These are phyloP conservation scores for Hypoxylon sp. DNA, from an alignment of 2,329 filamentous ascomycete species.

Conservation along the genomic window DNA sequence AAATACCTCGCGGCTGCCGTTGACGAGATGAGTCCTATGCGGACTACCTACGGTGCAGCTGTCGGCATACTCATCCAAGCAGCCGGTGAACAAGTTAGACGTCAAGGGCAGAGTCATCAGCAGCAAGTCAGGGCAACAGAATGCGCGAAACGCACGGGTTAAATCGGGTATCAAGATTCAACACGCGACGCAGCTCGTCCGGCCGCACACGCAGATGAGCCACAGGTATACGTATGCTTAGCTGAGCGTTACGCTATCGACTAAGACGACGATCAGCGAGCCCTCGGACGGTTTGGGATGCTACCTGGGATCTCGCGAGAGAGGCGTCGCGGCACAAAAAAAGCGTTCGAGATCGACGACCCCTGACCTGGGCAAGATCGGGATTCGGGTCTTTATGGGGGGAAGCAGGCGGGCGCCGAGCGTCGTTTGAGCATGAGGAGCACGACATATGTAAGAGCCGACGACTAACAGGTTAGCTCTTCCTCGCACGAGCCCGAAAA, in stretches of 20 bases:
- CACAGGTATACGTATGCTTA: conserved; percentile 41
- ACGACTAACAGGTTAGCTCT: too few species aligned
- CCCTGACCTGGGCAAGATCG: conserved; percentile 40
- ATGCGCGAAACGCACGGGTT: conserved; percentile 47
- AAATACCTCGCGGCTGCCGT: conserved; percentile 43
- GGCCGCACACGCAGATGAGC: conserved; percentile 40
- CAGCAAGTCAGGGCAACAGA: conserved; percentile 39
- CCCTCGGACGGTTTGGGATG: conserved; percentile 35
- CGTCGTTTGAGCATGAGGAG: too few species aligned
- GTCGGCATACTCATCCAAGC: conserved; percentile 41
- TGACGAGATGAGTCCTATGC: conserved; percentile 45
- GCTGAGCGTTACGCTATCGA: conserved; percentile 47
- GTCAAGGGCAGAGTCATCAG: conserved; percentile 41
- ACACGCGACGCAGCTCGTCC: conserved; percentile 44
- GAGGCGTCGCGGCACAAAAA: conserved; percentile 42
- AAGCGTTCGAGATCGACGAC: conserved; percentile 44
- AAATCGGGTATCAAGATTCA: conserved; percentile 48
- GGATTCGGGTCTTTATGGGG: conserved; percentile 34
- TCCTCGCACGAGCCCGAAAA: conserved; percentile 46
- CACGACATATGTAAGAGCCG: conserved; percentile 47
- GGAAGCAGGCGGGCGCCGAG: conserved; percentile 36
- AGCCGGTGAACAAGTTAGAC: conserved; percentile 43
- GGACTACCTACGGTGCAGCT: conserved; percentile 44
- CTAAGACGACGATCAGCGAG: conserved; percentile 44
- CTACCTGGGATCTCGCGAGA: conserved; percentile 38